Percentiles rank a stretch among this genome's conserved stretches.
These are phyloP conservation scores for Gossypium lobatum DNA, from an alignment of 441 rosid genomes.

Conservation along the genomic window DNA sequence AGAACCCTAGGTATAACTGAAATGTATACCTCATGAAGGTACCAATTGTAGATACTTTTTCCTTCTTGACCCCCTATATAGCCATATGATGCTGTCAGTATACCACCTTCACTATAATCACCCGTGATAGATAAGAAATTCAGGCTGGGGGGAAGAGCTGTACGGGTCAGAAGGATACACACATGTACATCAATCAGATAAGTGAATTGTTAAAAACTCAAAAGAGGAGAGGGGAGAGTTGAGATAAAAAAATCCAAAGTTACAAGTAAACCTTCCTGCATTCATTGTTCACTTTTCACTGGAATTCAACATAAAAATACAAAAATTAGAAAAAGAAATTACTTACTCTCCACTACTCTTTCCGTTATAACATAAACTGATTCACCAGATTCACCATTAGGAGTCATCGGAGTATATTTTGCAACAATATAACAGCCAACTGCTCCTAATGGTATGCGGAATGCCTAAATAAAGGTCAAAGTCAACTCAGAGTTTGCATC, in stretches of 20 bases:
- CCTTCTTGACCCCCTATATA: slow-evolving; percentile 98
- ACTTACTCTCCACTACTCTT: slow-evolving; percentile 79
- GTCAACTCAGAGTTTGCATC: slow-evolving; percentile 21
- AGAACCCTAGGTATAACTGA: slow-evolving; percentile 1
- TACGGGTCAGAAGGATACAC: slow-evolving; percentile 10
- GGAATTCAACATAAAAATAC: background rate
- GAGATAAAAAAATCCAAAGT: slow-evolving; percentile 2
- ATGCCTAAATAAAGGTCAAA: slow-evolving; percentile 51
- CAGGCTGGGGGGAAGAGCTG: slow-evolving; percentile 97
- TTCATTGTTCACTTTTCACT: background rate
- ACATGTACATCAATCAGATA: slow-evolving; percentile 11
- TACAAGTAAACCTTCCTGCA: background rate
- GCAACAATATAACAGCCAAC: slow-evolving; percentile 80
- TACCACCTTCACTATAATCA: slow-evolving; percentile 73
- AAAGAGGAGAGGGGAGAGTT: background rate
- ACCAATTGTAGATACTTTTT: slow-evolving; percentile 83
- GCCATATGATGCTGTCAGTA: slow-evolving; percentile 94
- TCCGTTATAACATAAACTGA: slow-evolving; percentile 73
- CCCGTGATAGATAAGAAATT: slow-evolving; percentile 95
- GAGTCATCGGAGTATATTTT: slow-evolving; percentile 88
- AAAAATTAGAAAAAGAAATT: background rate
- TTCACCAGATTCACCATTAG: slow-evolving; percentile 88
- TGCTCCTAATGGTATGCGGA: slow-evolving; percentile 95
- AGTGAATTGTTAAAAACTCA: background rate
- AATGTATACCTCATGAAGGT: slow-evolving; percentile 77